A percentile compares a stretch with the other conserved stretches of the same genome.
Evolutionary conservation across 768 basidiomycete species (phyloP).

Genomic region (Kockovaella imperatae): DNA sequence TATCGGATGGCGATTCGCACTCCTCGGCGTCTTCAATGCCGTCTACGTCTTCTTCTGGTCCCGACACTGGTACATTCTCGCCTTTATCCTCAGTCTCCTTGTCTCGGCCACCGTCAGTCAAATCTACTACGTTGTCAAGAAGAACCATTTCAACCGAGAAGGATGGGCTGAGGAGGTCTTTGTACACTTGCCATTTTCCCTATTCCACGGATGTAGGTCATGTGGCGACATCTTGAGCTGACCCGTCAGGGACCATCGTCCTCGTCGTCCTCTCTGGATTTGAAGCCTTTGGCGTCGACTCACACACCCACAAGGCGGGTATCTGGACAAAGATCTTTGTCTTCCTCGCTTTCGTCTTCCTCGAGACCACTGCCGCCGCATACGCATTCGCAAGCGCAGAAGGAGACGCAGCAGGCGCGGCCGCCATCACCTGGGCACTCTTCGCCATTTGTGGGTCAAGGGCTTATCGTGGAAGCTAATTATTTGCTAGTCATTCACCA

Average conservation of each 20-base stretch:
- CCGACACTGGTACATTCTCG: constrained; percentile 59
- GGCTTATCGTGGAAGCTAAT: constrained; percentile 1
- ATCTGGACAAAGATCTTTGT: constrained; percentile 92
- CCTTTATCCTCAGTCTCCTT: constrained; percentile 80
- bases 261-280: constrained; percentile 43
- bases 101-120: constrained; percentile 75
- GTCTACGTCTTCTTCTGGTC: constrained; percentile 85
- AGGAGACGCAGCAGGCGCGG: constrained; percentile 85
- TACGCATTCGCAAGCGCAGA: constrained; percentile 86
- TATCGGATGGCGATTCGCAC: constrained; percentile 82
- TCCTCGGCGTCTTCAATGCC: constrained; percentile 77
- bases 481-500: constrained; percentile 35
- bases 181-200: constrained; percentile 89
- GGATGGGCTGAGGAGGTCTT: constrained; percentile 70
- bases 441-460: constrained; percentile 73
- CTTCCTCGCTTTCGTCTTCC: constrained; percentile 89
- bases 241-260: constrained; percentile 48
- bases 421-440: constrained; percentile 87
- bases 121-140: constrained; percentile 88
- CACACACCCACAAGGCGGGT: constrained; percentile 58
- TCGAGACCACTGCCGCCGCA: constrained; percentile 81
- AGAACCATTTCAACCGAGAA: constrained; percentile 63
- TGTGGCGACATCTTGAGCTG: constrained; percentile 48
- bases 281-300: constrained; percentile 59
- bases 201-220: constrained; percentile 67